These are phyloP conservation scores for Didymella pinodella DNA, from an alignment of 2,329 filamentous ascomycete species.

Conservation along the genomic window DNA sequence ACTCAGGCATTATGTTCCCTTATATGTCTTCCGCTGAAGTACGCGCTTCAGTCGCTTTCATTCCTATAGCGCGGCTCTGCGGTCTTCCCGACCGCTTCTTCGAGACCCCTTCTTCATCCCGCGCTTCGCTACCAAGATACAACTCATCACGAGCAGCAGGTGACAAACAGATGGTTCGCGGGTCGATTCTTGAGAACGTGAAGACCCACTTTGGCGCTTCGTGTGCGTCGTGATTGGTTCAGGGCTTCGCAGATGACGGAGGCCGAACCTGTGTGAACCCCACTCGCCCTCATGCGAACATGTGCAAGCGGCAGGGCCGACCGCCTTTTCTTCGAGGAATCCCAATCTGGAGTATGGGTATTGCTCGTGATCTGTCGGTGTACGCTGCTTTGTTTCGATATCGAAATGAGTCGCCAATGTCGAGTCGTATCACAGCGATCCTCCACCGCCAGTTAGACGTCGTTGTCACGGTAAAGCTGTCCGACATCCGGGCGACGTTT, in stretches of 20 bases:
- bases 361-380: slow-evolving; percentile 2
- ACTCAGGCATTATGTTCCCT: slow-evolving; percentile 1
- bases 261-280: slow-evolving; percentile 3
- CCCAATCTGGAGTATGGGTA: background rate
- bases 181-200: background rate
- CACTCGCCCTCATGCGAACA: slow-evolving; percentile 7
- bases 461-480: background rate
- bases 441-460: background rate
- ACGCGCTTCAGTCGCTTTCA: background rate
- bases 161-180: slow-evolving; percentile 1
- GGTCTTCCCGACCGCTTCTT: slow-evolving; percentile 8
- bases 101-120: background rate
- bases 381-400: background rate
- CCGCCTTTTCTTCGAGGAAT: slow-evolving; percentile 3
- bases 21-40: background rate
- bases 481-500: background rate
- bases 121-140: slow-evolving; percentile 5
- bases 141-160: background rate
- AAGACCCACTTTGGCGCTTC: background rate
- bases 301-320: slow-evolving; percentile 11
- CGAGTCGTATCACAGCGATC: background rate
- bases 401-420: background rate
- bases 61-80: slow-evolving; percentile 13
- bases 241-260: slow-evolving; percentile 1
- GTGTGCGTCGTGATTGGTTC: background rate